A percentile compares a stretch with the other conserved stretches of the same genome.
Conservation (phyloP, 345 rosid species). For the Erysimum cheiranthoides region DNA sequence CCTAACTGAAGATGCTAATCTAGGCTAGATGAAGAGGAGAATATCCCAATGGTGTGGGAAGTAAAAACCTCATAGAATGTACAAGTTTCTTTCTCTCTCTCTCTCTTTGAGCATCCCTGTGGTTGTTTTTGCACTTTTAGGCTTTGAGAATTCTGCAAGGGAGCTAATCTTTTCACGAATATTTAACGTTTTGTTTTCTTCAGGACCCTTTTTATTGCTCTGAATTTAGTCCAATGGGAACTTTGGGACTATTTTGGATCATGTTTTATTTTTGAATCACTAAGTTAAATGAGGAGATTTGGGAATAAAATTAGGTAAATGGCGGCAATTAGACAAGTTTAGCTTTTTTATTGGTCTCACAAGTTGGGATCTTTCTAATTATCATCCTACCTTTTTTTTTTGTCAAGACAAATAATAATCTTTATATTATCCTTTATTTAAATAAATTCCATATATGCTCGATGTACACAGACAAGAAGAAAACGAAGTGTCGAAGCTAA, state of each 20-base stretch:
- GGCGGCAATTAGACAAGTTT: neutral
- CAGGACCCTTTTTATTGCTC: constrained; percentile 4
- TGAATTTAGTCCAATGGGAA: neutral
- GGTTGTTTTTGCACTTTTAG: constrained; percentile 29
- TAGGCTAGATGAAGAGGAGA: constrained; percentile 3
- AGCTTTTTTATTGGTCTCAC: neutral
- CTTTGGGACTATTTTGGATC: constrained; percentile 8
- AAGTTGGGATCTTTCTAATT: neutral
- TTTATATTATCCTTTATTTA: neutral
- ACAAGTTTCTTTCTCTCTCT: constrained; percentile 13
- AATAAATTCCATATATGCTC: neutral
- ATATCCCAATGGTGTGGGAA: constrained; percentile 4
- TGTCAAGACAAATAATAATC: too few species aligned
- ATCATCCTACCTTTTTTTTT: neutral
- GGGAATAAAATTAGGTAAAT: neutral
- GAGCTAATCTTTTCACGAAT: constrained; percentile 19
- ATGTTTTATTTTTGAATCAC: neutral
- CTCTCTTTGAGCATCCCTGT: constrained; percentile 31
- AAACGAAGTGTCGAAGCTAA: constrained; percentile 2
- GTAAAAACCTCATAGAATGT: constrained; percentile 22
- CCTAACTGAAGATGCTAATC: constrained; percentile 24
- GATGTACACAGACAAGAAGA: neutral
- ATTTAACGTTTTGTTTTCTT: neutral
- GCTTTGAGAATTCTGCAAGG: constrained; percentile 40
- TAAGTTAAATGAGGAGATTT: neutral